Base-by-base conservation (phyloP, 306 rosid genomes). In the Aeschynomene evenia region DNA sequence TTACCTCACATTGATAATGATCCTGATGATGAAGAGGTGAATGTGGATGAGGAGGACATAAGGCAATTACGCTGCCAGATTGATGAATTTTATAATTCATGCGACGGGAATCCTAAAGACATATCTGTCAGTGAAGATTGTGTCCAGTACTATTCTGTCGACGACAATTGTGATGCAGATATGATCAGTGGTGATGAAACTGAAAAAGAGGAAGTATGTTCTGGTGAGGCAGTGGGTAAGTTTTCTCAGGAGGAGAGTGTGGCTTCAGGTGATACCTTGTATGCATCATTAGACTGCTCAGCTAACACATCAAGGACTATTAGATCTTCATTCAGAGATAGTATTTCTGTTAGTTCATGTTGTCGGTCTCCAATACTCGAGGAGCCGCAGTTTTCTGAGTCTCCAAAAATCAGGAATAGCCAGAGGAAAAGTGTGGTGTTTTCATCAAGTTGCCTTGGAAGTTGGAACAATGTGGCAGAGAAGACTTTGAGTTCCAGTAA, bases 331-430 rank as follows among this genome's bases (percentile, higher is more conserved):
- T 60, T 79, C 78, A 83, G 77, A 82, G 87, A 75, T 40, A 81
- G 89, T 79, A 78, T 87, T 76, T 91, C 95, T n/a, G 80, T 94
- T 67, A 82, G 82, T 50, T 82, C 90, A 61, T 49, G 80, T 45
- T 19, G 74, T 53, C 82, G 29, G 77, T 79, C 91, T 60, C 85
- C 91, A 34, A 74, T 80, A 59, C 82, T 90, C 28, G 92, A 86
- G 78, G 97, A 83, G 70, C 99, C 97, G 39, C 76, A 66, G 16
- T 46, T 89, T 78, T 82, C 97, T 0, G 99, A 94, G 81, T 94
- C 99, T 77, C 99, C 99, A 21, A 94, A 87, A 82, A 64, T 94
- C 58, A 85, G 89, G 66, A 94, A 85, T 63, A 40, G 74, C 52
- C 88, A 72, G 45, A 85, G 92, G 82, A 88, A 84, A 76, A 90